A percentile compares a stretch with the other conserved stretches of the same genome.
Conservation (phyloP, 106 monocot genomes). For the Ottelia alismoides region DNA sequence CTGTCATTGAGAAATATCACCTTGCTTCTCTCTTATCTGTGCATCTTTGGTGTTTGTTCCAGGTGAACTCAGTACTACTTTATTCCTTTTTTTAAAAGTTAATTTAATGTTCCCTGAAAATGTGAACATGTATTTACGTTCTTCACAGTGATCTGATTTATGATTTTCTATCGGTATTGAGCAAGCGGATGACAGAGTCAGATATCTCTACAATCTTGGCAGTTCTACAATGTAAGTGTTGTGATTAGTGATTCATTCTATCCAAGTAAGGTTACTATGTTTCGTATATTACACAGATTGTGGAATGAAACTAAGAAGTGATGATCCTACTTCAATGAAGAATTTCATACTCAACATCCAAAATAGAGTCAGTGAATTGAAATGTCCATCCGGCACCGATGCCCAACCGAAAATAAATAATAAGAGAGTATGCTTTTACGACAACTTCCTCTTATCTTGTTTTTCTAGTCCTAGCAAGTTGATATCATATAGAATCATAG, state of each 20-base stretch:
- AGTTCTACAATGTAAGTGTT: slow-evolving; percentile 62
- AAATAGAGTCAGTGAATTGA: slow-evolving; percentile 55
- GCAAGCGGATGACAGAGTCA: slow-evolving; percentile 77
- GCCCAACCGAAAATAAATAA: slow-evolving; percentile 30
- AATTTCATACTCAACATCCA: slow-evolving; percentile 66
- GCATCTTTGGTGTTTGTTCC: slow-evolving; percentile 74
- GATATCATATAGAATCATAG: background rate
- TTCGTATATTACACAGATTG: no score
- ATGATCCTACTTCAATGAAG: slow-evolving; percentile 89
- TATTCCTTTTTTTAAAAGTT: no score
- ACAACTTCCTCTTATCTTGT: no score
- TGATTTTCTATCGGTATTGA: slow-evolving; percentile 66
- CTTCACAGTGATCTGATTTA: slow-evolving; percentile 91
- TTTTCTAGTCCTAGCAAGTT: background rate
- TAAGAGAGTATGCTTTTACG: slow-evolving; percentile 51
- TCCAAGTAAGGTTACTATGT: background rate
- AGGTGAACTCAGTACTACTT: no score
- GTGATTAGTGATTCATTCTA: background rate
- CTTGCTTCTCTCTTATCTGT: slow-evolving; percentile 61
- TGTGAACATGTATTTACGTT: no score
- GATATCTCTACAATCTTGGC: slow-evolving; percentile 77
- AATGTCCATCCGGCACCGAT: slow-evolving; percentile 15
- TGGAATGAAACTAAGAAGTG: slow-evolving; percentile 83
- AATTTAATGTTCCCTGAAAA: no score
- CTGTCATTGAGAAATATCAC: slow-evolving; percentile 78